Conservation (phyloP, 768 basidiomycete species). For the Mycena alexandri region DNA sequence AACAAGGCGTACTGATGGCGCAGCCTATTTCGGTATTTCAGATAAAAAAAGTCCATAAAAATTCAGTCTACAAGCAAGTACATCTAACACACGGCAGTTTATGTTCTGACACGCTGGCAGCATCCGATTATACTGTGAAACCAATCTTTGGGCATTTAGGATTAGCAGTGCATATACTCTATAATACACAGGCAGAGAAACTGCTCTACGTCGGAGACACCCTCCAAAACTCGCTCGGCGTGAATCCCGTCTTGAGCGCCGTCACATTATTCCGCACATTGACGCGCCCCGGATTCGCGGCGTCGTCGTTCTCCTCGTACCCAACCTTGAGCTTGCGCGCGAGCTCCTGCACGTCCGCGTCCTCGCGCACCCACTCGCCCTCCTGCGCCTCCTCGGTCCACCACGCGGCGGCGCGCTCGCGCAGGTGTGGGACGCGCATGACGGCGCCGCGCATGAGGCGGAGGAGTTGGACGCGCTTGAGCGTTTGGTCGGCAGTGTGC, state of each 20-base stretch:
- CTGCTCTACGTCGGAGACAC: constrained; percentile 23
- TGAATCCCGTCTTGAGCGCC: constrained; percentile 25
- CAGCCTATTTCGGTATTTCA: too few species aligned
- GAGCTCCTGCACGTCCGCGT: constrained; percentile 61
- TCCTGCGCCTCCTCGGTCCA: constrained; percentile 70
- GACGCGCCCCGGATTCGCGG: constrained; percentile 18
- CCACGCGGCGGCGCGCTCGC: constrained; percentile 62
- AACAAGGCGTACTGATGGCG: too few species aligned
- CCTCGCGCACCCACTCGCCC: constrained; percentile 62
- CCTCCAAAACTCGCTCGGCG: constrained; percentile 37
- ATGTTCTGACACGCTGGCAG: too few species aligned
- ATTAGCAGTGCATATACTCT: constrained; percentile 20
- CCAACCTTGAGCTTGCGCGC: constrained; percentile 58
- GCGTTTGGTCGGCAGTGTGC: constrained; percentile 43
- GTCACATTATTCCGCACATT: constrained; percentile 23
- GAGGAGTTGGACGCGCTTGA: constrained; percentile 65
- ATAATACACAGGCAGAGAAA: neutral
- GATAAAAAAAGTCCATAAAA: too few species aligned
- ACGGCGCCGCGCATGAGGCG: constrained; percentile 69
- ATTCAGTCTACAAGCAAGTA: too few species aligned
- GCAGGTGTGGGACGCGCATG: constrained; percentile 64
- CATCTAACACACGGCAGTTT: too few species aligned
- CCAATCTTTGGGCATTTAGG: neutral
- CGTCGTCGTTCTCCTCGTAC: constrained; percentile 28
- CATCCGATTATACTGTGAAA: too few species aligned